Evolutionary conservation across 2,329 filamentous ascomycete genomes (phyloP), one percentile per base, ranked within the genome.

Genomic region (Pyrenophora seminiperda): DNA sequence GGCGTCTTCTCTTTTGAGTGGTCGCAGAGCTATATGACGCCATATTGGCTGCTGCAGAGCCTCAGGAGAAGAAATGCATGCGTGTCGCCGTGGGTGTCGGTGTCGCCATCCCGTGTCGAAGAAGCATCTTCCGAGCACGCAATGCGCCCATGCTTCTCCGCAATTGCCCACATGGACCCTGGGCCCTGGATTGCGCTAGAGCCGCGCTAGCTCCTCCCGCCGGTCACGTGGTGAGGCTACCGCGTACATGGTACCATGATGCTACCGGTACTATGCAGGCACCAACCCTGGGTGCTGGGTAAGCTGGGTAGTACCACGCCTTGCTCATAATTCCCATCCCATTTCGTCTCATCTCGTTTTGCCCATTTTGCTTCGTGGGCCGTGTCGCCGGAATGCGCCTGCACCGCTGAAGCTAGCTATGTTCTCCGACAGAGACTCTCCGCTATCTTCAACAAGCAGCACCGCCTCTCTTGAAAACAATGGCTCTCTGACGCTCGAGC

Each of bases 401-500:
- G 24, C 24, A 27, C 13, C 24, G 24, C 24, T 27, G 24, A 27
- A 27, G 32, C 15, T 17, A 30, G 20, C 6, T n/a, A 49, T 45
- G 27, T 43, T 36, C 14, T 15, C 29, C 30, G 31, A 38, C 33
- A 13, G 15, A 41, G 13, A 34, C 24, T 79, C 77, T 6, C 75
- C 74, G 19, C 68, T 70, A 7, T 73, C 72, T 6, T 70, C 71
- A 7, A 58, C 63, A n/a, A 71, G 63, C 53, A 77, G 75, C 59
- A 58, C 54, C n/a, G 61, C 61, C 48, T 69, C 66, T 15, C 58
- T 65, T 22, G 58, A 54, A 22, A 49, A 61, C 49, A 65, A 73
- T 41, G 72, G 72, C 40, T 66, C 73, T 22, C 75, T 76, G 24
- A 72, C 73, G 18, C 83, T 96, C 66, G 90, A 96, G 62, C 85